A percentile compares a stretch with the other conserved stretches of the same genome.
phyloP scores from a whole-genome alignment of 352 stramenopile species.

The Pseudoperonospora humuli region DNA sequence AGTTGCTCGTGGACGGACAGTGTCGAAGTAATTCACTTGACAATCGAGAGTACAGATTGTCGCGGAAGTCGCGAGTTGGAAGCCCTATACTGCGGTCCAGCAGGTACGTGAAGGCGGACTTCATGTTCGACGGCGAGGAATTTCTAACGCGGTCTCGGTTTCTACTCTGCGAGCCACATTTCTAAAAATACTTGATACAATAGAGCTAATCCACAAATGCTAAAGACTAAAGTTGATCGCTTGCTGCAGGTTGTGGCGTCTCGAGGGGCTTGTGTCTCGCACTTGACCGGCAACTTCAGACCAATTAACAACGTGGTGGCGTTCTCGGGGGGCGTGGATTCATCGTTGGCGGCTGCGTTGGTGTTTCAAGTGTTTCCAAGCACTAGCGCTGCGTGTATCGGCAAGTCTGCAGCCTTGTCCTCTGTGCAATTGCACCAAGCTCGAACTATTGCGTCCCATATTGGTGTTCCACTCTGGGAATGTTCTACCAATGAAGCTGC shows the following conservation, averaged over 20 bases:
- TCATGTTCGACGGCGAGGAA: conserved; percentile 1
- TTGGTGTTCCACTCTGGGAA: conserved; percentile 87
- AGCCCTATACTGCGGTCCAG: conserved; percentile 47
- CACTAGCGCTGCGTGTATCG: conserved; percentile 86
- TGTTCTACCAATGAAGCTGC: conserved; percentile 78
- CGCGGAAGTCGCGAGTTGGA: conserved; percentile 30
- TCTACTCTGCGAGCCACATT: too few species aligned
- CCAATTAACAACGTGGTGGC: conserved; percentile 71
- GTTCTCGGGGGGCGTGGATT: conserved; percentile 95
- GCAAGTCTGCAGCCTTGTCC: conserved; percentile 88
- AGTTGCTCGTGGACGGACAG: conserved; percentile 29
- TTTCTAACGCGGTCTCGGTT: neutral
- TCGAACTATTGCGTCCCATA: conserved; percentile 69
- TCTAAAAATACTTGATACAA: neutral
- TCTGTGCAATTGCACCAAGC: conserved; percentile 83
- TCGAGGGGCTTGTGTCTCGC: conserved; percentile 11
- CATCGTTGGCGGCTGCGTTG: conserved; percentile 88
- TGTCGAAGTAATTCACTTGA: conserved; percentile 14
- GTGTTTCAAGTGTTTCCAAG: conserved; percentile 78
- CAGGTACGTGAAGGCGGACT: conserved; percentile 44
- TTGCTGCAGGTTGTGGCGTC: conserved; percentile 32
- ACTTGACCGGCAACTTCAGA: neutral
- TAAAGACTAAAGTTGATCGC: conserved; percentile 30
- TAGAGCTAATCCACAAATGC: conserved; percentile 11
- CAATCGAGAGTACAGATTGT: conserved; percentile 27